Conservation (phyloP, 2,329 filamentous ascomycete species). For the Fusarium udum region DNA sequence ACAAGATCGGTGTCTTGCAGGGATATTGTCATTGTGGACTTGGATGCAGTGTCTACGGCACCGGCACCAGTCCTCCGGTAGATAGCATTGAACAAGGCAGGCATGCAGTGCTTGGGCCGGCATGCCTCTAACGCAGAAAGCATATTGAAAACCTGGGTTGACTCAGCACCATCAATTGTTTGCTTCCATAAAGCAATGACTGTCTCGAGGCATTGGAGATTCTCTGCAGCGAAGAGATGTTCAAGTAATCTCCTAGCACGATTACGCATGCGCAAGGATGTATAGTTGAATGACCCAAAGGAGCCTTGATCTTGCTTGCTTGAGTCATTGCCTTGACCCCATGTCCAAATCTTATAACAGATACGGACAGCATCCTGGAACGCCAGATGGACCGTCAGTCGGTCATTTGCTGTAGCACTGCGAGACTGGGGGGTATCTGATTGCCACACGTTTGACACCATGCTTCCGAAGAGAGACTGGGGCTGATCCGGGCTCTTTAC, state of each 20-base stretch:
- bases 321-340: conserved; percentile 75
- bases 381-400: conserved; percentile 91
- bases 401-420: conserved; percentile 88
- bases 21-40: conserved; percentile 88
- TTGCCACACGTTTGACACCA: conserved; percentile 90
- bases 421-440: conserved; percentile 80
- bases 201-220: conserved; percentile 92
- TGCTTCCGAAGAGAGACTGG: conserved; percentile 91
- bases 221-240: conserved; percentile 91
- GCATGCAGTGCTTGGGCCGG: conserved; percentile 88
- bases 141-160: conserved; percentile 79
- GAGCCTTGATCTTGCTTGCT: conserved; percentile 71
- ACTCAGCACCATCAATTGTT: conserved; percentile 56
- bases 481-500: conserved; percentile 83
- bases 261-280: conserved; percentile 89
- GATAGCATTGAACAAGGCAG: conserved; percentile 93
- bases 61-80: conserved; percentile 91
- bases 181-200: conserved; percentile 84
- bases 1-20: conserved; percentile 86
- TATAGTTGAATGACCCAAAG: conserved; percentile 86
- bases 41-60: conserved; percentile 79
- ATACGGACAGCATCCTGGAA: conserved; percentile 96
- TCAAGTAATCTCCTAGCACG: conserved; percentile 87
- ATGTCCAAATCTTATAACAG: conserved; percentile 94
- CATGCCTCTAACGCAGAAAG: conserved; percentile 92